Percentiles rank a stretch among this genome's conserved stretches.
phyloP scores from a whole-genome alignment of 2,329 filamentous ascomycete species.

The Stachybotrys chartarum region DNA sequence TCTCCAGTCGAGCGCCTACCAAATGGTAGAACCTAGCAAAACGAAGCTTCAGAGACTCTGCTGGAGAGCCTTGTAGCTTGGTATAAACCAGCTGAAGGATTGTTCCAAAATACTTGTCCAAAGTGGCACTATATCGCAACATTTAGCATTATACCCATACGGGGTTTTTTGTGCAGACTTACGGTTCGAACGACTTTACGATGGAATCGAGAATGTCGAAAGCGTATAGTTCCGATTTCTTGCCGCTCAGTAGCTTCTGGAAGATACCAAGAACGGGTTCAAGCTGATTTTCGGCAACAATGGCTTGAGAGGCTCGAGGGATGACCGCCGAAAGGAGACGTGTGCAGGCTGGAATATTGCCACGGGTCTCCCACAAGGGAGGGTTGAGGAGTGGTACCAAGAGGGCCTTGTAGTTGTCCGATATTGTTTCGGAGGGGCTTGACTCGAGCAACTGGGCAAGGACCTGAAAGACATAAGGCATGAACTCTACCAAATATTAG shows the following conservation, averaged over 20 bases:
- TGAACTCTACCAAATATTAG: conserved; percentile 59
- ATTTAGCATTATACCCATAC: conserved; percentile 11
- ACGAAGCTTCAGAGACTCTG: conserved; percentile 76
- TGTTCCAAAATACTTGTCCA: conserved; percentile 71
- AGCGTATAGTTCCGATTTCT: conserved; percentile 76
- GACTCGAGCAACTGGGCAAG: conserved; percentile 85
- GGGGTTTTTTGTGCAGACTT: conserved; percentile 27
- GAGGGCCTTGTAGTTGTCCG: conserved; percentile 72
- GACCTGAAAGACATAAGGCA: conserved; percentile 93
- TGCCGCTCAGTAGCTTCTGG: conserved; percentile 76
- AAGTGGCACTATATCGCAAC: conserved; percentile 36
- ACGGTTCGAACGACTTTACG: conserved; percentile 65
- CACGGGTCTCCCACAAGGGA: conserved; percentile 82
- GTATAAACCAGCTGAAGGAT: conserved; percentile 80
- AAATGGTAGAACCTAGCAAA: conserved; percentile 96
- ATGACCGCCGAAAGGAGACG: conserved; percentile 80
- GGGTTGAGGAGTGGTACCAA: conserved; percentile 73
- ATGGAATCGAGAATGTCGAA: conserved; percentile 87
- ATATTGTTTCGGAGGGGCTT: conserved; percentile 71
- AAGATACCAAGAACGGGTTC: conserved; percentile 92
- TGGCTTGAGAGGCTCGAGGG: conserved; percentile 63
- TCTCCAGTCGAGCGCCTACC: conserved; percentile 68
- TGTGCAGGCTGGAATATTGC: conserved; percentile 87
- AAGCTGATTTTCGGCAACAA: conserved; percentile 72
- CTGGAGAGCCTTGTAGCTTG: conserved; percentile 57